Evolutionary conservation across 176 grass and related monocot species (phyloP), one percentile per base, ranked within the genome.

Genomic region (Zizania latifolia): DNA sequence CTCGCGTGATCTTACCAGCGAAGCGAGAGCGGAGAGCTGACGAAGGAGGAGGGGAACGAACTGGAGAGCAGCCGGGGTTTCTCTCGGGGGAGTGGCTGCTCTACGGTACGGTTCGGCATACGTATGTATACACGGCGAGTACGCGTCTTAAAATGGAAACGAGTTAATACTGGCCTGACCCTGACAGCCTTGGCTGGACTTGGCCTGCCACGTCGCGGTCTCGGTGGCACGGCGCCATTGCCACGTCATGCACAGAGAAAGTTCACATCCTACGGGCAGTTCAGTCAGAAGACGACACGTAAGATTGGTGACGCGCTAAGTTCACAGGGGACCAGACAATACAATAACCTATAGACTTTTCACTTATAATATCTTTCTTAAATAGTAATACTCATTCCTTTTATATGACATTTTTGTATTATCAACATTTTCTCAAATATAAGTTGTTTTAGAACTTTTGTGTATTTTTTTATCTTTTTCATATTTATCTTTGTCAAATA

Each of bases 1-100:
- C 26, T 75, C 10, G 26, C 0, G 56, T 40, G 27, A 61, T 61
- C 72, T 45, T 45, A 62, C 72, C 72, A 41, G 72, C 72, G 26
- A 16, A 16, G 17, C 9, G 69, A 3, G 45, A 0, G 55, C 23
- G 24, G 2, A 13, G 72, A 45, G 72, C 38, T 44, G 45, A 35
- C 10, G 21, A 27, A 26, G 24, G 2, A 33, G 46, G 37, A 43
- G 71, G 71, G 71, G 72, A 75, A 62, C 72, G 38, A 21, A 27
- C 22, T 0, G 0, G 32, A 19, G 8, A 57, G 4, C 15, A 0
- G 15, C 34, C 5, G 21, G 12, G 50, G 2, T 39, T 24, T 9
- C 36, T 74, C 46, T 50, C 17, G 0, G 0, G 10, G 1, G 4
- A 40, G 38, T 8, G 21, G 43, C 67, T 38, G 16, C 22, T 40